A percentile compares a stretch with the other conserved stretches of the same genome.
phyloP scores from a whole-genome alignment of 768 basidiomycete species.

The Lyophyllum shimeji region DNA sequence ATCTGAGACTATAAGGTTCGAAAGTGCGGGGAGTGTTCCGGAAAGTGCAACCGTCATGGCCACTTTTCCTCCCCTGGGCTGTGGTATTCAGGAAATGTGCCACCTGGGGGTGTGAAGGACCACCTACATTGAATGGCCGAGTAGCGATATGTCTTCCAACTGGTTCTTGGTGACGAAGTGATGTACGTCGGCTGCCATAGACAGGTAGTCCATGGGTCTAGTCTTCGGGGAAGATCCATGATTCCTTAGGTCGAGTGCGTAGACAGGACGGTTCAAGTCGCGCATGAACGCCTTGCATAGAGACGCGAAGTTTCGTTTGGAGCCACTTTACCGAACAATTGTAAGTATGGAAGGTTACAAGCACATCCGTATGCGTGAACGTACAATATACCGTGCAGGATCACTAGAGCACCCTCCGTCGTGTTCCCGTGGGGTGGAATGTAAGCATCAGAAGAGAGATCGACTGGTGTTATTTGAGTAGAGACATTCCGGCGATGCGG shows the following conservation, averaged over 20 bases:
- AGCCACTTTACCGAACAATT: slow-evolving; percentile 48
- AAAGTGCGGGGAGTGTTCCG: slow-evolving; percentile 26
- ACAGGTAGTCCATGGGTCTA: slow-evolving; percentile 64
- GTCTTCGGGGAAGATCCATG: slow-evolving; percentile 78
- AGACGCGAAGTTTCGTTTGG: slow-evolving; percentile 83
- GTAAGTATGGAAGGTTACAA: not conserved
- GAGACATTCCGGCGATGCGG: slow-evolving; percentile 3
- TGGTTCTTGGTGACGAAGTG: slow-evolving; percentile 55
- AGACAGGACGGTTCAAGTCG: slow-evolving; percentile 62
- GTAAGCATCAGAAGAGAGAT: slow-evolving; percentile 18
- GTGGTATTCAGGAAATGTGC: not conserved
- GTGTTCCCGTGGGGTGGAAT: slow-evolving; percentile 22
- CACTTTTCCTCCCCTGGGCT: slow-evolving; percentile 76
- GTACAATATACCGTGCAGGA: slow-evolving; percentile 62
- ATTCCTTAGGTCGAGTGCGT: slow-evolving; percentile 77
- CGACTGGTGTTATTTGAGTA: slow-evolving; percentile 8
- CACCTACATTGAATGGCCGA: slow-evolving; percentile 86
- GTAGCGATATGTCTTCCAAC: slow-evolving; percentile 59
- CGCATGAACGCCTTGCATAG: slow-evolving; percentile 67
- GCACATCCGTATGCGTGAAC: slow-evolving; percentile 13
- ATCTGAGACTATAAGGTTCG: slow-evolving; percentile 71
- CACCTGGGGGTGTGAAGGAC: not conserved
- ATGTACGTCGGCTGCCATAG: slow-evolving; percentile 78
- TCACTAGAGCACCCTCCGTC: slow-evolving; percentile 43
- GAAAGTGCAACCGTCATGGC: slow-evolving; percentile 65